Percentiles rank a stretch among this genome's conserved stretches.
Evolutionary conservation across 139 green algal species (phyloP).

Genomic region (Ettlia oleoabundans): DNA sequence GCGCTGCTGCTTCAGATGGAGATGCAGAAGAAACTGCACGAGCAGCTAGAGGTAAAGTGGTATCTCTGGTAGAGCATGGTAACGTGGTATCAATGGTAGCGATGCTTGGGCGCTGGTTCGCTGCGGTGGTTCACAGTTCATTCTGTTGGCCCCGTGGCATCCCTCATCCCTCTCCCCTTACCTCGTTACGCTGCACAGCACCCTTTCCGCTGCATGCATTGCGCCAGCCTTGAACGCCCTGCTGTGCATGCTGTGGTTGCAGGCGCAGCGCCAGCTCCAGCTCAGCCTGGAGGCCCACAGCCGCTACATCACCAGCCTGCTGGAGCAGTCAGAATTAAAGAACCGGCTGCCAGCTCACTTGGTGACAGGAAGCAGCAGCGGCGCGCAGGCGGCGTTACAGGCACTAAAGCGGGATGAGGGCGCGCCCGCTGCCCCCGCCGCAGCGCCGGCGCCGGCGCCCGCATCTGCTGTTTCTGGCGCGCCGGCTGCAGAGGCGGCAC

Average conservation of each 20-base stretch:
- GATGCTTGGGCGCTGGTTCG: no score
- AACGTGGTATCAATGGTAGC: no score
- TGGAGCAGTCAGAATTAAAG: slow-evolving; percentile 34
- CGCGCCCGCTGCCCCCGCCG: background rate
- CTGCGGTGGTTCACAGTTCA: no score
- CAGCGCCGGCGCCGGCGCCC: background rate
- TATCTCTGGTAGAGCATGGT: background rate
- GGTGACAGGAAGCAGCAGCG: slow-evolving; percentile 11
- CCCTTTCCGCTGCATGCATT: background rate
- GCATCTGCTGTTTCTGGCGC: background rate
- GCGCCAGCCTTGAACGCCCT: background rate
- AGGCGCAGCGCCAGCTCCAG: slow-evolving; percentile 92
- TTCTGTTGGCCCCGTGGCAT: no score
- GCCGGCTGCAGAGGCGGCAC: background rate
- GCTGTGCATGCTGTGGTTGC: slow-evolving; percentile 17
- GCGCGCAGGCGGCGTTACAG: background rate
- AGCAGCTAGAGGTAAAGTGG: slow-evolving; percentile 87
- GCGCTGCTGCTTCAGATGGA: slow-evolving; percentile 94
- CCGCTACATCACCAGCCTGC: slow-evolving; percentile 84
- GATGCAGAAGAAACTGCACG: slow-evolving; percentile 95
- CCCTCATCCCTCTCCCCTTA: no score
- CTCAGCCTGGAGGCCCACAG: slow-evolving; percentile 89
- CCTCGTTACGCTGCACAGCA: no score
- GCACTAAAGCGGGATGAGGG: background rate
- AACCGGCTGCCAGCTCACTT: background rate